Evolutionary conservation across 345 rosid genomes (phyloP).

Genomic region (Arabidopsis arenosa): DNA sequence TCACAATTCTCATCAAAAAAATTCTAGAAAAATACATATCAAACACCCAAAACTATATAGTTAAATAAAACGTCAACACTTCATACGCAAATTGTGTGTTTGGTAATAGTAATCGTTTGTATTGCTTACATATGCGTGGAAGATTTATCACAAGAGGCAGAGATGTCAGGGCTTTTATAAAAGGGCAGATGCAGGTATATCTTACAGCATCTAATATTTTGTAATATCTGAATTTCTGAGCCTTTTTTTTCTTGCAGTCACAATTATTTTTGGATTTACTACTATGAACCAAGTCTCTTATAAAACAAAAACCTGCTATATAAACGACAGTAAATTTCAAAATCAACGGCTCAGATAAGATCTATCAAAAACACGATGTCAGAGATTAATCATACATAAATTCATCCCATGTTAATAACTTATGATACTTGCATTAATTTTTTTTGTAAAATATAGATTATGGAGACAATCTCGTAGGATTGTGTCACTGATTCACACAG

Average conservation of each 20-base stretch:
- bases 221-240: constrained; percentile 37
- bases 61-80: too few species aligned
- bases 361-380: constrained; percentile 27
- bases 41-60: too few species aligned
- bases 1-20: too few species aligned
- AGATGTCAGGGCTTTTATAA: neutral
- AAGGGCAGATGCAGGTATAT: constrained; percentile 29
- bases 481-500: constrained; percentile 40
- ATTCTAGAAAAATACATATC: too few species aligned
- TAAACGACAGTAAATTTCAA: constrained; percentile 48
- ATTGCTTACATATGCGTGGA: neutral
- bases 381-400: constrained; percentile 22
- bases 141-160: constrained; percentile 2
- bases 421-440: neutral
- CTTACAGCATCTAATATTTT: constrained; percentile 39
- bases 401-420: constrained; percentile 25
- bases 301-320: constrained; percentile 37
- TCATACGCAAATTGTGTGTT: too few species aligned
- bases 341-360: constrained; percentile 55
- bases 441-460: constrained; percentile 20
- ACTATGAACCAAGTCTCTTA: constrained; percentile 31
- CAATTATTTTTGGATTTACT: constrained; percentile 43
- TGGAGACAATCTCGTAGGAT: constrained; percentile 37
- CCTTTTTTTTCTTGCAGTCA: constrained; percentile 30
- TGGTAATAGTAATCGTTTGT: too few species aligned